phyloP scores from a whole-genome alignment of 441 rosid species.

The Daphne laureola region DNA sequence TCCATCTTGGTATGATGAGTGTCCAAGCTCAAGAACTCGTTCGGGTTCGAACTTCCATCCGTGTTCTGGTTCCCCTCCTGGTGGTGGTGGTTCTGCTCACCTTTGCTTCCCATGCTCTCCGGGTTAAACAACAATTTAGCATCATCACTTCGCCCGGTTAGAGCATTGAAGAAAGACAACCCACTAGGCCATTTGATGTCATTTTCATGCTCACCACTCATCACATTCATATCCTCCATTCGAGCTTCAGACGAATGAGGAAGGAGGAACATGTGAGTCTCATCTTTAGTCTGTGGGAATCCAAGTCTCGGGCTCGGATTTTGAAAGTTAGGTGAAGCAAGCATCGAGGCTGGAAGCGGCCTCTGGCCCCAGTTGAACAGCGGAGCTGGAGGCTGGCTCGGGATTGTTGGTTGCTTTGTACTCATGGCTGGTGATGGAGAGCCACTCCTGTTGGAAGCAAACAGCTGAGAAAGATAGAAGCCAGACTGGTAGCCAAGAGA shows the following conservation, averaged over 20 bases:
- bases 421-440: constrained; percentile 48
- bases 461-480: constrained; percentile 83
- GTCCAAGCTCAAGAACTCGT: constrained; percentile 74
- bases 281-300: constrained; percentile 56
- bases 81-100: constrained; percentile 29
- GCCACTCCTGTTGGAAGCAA: constrained; percentile 51
- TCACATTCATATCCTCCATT: constrained; percentile 24
- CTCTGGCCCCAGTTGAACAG: constrained; percentile 62
- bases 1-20: constrained; percentile 53
- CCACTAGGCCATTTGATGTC: constrained; percentile 95
- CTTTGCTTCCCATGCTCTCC: constrained; percentile 42
- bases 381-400: constrained; percentile 48
- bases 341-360: constrained; percentile 43
- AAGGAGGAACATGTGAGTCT: constrained; percentile 63
- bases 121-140: constrained; percentile 65
- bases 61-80: constrained; percentile 32
- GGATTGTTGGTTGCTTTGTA: constrained; percentile 48
- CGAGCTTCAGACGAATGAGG: constrained; percentile 49
- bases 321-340: constrained; percentile 54
- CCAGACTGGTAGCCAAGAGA: constrained; percentile 88
- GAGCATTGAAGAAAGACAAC: constrained; percentile 65
- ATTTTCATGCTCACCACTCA: constrained; percentile 58
- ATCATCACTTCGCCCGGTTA: constrained; percentile 61
- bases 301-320: constrained; percentile 42
- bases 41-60: constrained; percentile 31